Evolutionary conservation across 2,329 filamentous ascomycete genomes (phyloP), one percentile per base, ranked within the genome.

Genomic region (Fusarium devonianum): DNA sequence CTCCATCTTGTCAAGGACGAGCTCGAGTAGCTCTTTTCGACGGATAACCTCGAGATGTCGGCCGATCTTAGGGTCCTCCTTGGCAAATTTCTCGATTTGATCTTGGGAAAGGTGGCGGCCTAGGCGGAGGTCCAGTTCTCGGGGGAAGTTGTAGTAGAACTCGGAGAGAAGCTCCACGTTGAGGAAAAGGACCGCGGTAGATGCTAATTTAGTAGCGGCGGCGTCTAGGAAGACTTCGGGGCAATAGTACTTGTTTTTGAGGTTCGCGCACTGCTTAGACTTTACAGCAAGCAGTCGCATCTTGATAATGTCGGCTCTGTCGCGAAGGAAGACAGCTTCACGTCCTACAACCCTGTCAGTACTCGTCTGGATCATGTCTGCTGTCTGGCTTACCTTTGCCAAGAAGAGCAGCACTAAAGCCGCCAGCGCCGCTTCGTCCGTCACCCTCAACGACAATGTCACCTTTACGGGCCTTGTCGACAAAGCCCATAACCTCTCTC

Each of bases 191-290:
- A 99, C 94, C 2, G 94, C 93, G 0, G 94, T 99, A 2, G 91
- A 88, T 3, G 93, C 95, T 37, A 99, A 83, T 73, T 97, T 97
- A 62, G 92, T 90, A 2, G 94, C 92, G 2, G 96, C 94, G 3
- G 95, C 92, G 66, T 99, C 92, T n/a, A 99, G 84, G 77, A 99
- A 99, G 12, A 99, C 84, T 70, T 99, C 94, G 0, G 94, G 94
- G 68, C 94, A 99, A 75, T 94, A 85, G 75, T 97, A 97, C 76
- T 97, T 97, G 78, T 96, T 96, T 67, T 88, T 87, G 60, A 87
- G 80, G 60, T 78, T 84, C 50, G 86, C 82, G 73, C 94, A 99
- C 73, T 96, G 92, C 70, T 93, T 91, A 12, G 90, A 94, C 71
- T 93, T 94, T 48, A 96, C 81, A 32, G 94, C 94, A 49, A 89